phyloP scores from a whole-genome alignment of 2,329 filamentous ascomycete species.

The Exserohilum turcica region DNA sequence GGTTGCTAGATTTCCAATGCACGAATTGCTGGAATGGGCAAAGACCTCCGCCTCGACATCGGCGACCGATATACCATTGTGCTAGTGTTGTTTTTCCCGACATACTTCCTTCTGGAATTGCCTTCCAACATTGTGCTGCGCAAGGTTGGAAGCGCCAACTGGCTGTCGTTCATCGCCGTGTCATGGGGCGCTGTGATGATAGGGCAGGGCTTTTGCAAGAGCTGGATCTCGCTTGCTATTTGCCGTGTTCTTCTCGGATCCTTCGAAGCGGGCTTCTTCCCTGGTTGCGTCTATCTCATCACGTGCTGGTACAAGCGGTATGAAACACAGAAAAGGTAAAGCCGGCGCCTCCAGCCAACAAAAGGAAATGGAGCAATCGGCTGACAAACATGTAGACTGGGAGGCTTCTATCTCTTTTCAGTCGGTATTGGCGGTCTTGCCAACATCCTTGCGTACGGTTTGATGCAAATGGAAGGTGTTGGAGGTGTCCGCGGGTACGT shows the following conservation, averaged over 20 bases:
- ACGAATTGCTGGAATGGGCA: conserved; percentile 35
- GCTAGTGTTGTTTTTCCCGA: conserved; percentile 35
- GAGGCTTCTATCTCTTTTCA: conserved; percentile 33
- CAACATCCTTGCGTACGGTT: conserved; percentile 35
- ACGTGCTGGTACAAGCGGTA: conserved; percentile 36
- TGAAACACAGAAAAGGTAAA: conserved; percentile 31
- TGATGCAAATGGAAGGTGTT: conserved; percentile 37
- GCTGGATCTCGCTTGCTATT: conserved; percentile 28
- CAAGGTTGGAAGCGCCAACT: conserved; percentile 35
- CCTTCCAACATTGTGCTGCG: conserved; percentile 33
- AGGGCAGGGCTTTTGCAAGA: conserved; percentile 32
- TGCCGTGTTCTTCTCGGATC: conserved; percentile 31
- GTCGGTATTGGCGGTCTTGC: conserved; percentile 35
- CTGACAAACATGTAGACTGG: conserved; percentile 15
- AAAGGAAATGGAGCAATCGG: background rate
- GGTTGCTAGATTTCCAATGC: conserved; percentile 28
- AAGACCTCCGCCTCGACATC: conserved; percentile 26
- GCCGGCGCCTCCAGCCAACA: background rate
- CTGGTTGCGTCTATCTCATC: conserved; percentile 37
- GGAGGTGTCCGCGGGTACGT: conserved; percentile 20
- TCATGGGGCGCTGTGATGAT: conserved; percentile 37
- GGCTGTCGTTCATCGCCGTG: conserved; percentile 33
- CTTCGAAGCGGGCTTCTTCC: conserved; percentile 36
- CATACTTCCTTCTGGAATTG: conserved; percentile 31
- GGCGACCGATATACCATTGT: conserved; percentile 34